Evolutionary conservation across 2,329 filamentous ascomycete genomes (phyloP).

Genomic region (Rutstroemia sp.): DNA sequence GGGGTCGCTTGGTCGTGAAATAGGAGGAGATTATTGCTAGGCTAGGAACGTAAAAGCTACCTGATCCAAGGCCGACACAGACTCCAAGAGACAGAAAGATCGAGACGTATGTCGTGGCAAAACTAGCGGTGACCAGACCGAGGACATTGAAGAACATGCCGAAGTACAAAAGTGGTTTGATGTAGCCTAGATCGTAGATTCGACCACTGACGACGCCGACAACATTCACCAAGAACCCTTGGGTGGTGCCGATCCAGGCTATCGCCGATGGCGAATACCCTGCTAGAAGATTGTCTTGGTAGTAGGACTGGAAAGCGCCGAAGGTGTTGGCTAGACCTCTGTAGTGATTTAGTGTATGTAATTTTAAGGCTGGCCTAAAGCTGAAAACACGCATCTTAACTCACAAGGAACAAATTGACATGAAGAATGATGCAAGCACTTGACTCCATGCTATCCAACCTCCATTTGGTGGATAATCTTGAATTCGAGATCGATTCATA

Average conservation of each 20-base stretch:
- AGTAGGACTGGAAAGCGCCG: conserved; percentile 50
- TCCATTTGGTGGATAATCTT: conserved; percentile 7
- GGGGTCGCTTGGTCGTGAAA: conserved; percentile 34
- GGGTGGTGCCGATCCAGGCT: conserved; percentile 49
- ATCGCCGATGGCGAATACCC: conserved; percentile 41
- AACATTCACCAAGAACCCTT: conserved; percentile 41
- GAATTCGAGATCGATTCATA: too few relatives aligned
- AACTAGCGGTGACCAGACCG: conserved; percentile 28
- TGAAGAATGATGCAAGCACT: conserved; percentile 2
- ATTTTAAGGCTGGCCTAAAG: not conserved
- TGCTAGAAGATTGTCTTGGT: conserved; percentile 39
- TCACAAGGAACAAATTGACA: not conserved
- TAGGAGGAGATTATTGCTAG: conserved; percentile 36
- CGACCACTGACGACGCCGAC: conserved; percentile 52
- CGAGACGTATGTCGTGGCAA: conserved; percentile 40
- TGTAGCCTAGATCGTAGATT: conserved; percentile 42
- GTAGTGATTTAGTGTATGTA: not conserved
- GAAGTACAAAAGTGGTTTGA: conserved; percentile 26
- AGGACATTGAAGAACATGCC: conserved; percentile 32
- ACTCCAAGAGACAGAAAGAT: conserved; percentile 45
- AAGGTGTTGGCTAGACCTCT: conserved; percentile 36
- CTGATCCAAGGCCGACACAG: conserved; percentile 38
- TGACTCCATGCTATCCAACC: conserved; percentile 9
- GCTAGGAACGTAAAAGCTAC: not conserved
- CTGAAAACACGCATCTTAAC: not conserved